phyloP scores from a whole-genome alignment of 768 basidiomycete species.

The Leccinum ochraceum region DNA sequence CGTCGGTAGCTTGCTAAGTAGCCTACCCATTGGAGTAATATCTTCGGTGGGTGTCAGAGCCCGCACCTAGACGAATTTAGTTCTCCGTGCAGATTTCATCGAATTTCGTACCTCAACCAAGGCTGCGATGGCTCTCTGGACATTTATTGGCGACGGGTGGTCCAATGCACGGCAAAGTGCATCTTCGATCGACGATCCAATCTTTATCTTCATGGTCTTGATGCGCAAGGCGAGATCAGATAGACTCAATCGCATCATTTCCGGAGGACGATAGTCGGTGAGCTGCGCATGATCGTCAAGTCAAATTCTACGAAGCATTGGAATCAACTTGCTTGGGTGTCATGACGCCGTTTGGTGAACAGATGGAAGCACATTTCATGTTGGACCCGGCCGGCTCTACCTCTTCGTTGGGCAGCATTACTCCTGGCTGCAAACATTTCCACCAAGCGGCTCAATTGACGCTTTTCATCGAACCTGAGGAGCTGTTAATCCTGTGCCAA shows the following conservation, averaged over 20 bases:
- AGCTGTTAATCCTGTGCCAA: slow-evolving; percentile 10
- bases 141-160: slow-evolving; percentile 81
- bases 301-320: background rate
- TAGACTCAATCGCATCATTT: slow-evolving; percentile 92
- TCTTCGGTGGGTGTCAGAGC: slow-evolving; percentile 86
- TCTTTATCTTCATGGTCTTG: slow-evolving; percentile 89
- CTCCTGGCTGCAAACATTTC: slow-evolving; percentile 91
- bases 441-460: slow-evolving; percentile 88
- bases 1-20: slow-evolving; percentile 89
- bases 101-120: slow-evolving; percentile 72
- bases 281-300: slow-evolving; percentile 48
- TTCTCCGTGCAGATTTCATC: background rate
- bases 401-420: slow-evolving; percentile 87
- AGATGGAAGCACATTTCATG: slow-evolving; percentile 92
- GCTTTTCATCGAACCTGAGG: slow-evolving; percentile 89
- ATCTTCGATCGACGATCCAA: slow-evolving; percentile 86
- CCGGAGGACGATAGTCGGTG: slow-evolving; percentile 87
- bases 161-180: slow-evolving; percentile 87
- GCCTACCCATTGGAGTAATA: slow-evolving; percentile 90
- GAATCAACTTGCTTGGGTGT: slow-evolving; percentile 58
- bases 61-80: slow-evolving; percentile 55
- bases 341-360: slow-evolving; percentile 86
- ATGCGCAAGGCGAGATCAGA: slow-evolving; percentile 90
- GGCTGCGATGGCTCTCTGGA: slow-evolving; percentile 86
- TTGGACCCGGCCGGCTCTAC: slow-evolving; percentile 90